Evolutionary conservation across 257 asterid genomes (phyloP), one percentile per base, ranked within the genome.

Genomic region (Handroanthus guayacan): DNA sequence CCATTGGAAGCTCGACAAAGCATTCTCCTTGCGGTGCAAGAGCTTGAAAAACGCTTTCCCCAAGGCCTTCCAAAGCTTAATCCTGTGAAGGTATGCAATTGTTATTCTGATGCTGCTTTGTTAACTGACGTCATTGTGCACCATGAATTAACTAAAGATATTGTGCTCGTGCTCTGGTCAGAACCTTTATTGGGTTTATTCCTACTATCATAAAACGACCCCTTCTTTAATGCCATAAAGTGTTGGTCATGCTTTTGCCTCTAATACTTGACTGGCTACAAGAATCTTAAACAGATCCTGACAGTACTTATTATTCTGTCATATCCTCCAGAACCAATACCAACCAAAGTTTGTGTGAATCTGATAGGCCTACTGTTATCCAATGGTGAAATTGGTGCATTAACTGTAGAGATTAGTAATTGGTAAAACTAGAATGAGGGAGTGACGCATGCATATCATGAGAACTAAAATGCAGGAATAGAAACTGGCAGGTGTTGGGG

Each of bases 61-160:
- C 87, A 88, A 78, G 98, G 99, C 81, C 87, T 93, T 70, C 99
- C 98, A 1, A 95, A 95, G 85, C 96, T 95, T 74, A 89, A 90
- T 83, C 97, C 97, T 67, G 89, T 89, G 69, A 89, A 93, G 98
- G 99, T 91, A 83, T 68, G 78, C 36, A 37, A 36, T 64, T 72
- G 13, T 45, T 75, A 36, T 25, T 69, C 44, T 82, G 64, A 71
- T 82, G 72, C 74, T 74, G 37, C 44, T 73, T 44, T 60, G 20
- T 55, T 74, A 39, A 14, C 58, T 66, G 69, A 43, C 51, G 7
- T 56, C 50, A 52, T 79, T 75, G 5, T 60, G 58, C 36, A n/a
- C 81, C 39, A 57, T 41, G 54, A 54, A 75, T 69, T 74, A 52
- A 41, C 62, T 34, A 31, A 20, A 51, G 62, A 69, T 70, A 69